Evolutionary conservation across 352 stramenopile species (phyloP), one percentile per base, ranked within the genome.

Genomic region (Phytophthora pseudosyringae): DNA sequence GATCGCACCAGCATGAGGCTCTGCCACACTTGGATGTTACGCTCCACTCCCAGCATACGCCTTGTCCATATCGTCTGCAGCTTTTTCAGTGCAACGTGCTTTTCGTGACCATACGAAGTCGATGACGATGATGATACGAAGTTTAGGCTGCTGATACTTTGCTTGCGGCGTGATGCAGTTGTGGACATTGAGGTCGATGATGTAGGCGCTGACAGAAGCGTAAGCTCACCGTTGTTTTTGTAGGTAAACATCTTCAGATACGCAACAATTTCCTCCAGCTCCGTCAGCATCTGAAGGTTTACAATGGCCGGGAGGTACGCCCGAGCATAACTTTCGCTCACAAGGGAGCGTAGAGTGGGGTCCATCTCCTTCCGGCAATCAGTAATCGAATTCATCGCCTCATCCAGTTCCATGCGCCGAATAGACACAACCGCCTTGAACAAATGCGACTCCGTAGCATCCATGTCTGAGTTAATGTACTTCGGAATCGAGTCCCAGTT

Each of bases 241-340:
- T 87, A 77, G 8, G 83, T 78, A 67, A 91, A 91, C 38, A 71
- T 85, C 64, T 91, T 89, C 52, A 96, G 60, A 60, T 95, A 94
- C 26, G 84, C 73, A 9, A 97, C 78, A 36, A 97, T 93, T 63
- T 97, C 90, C 59, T 97, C 90, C 10, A 99, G 71, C 78, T 99
- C 98, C 3, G 96, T 95, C 13, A 99, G 86, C 71, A 97, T 97
- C 76, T 99, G 97, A 48, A 99, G 85, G 62, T 96, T 98, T 18
- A 99, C 97, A 68, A 99, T 97, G 38, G 94, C 97, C 32, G 90
- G 92, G 52, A 91, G 77, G 69, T 99, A 99, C 11, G 97, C 97
- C 11, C 98, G 90, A 53, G 87, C 90, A 69, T 99, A 99, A 47
- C 89, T 98, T 69, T 99, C 97, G 56, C 94, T 96, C 59, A 99